Conservation (phyloP, 208 protist genomes). For the Porcisia deanei region DNA sequence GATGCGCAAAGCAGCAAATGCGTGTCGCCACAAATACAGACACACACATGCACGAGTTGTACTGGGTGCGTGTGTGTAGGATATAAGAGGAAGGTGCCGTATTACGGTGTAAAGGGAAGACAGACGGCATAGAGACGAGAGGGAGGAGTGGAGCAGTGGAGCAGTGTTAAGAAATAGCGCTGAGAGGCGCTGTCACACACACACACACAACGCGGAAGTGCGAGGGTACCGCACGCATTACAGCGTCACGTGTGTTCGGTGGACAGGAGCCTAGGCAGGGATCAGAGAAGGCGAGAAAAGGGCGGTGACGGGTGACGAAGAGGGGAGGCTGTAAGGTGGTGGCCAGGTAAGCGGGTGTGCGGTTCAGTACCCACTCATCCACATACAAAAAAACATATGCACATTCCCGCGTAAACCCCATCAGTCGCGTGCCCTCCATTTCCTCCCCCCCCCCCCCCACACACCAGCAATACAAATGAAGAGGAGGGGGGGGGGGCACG, state of each 20-base stretch:
- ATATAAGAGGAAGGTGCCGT: not conserved
- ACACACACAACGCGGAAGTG: not conserved
- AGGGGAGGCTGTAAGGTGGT: not conserved
- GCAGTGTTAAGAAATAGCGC: not conserved
- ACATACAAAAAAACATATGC: not conserved
- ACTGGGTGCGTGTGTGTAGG: not conserved
- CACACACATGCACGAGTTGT: not conserved
- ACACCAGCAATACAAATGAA: not conserved
- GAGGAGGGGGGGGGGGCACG: no score
- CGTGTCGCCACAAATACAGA: not conserved
- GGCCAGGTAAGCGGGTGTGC: not conserved
- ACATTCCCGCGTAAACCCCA: constrained; percentile 1
- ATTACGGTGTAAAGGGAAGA: not conserved
- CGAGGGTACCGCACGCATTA: not conserved
- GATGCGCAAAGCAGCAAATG: not conserved
- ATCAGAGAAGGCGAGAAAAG: not conserved
- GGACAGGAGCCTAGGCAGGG: not conserved
- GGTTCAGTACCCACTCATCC: not conserved
- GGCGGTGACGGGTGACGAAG: not conserved
- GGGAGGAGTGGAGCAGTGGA: constrained; percentile 5
- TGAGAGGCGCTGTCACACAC: not conserved
- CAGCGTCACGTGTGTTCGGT: no score
- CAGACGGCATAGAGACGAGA: not conserved
- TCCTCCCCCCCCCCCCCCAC: no score
- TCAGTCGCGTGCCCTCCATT: not conserved